Base-by-base conservation (phyloP, 148 eudicot genomes). In the Rhododendron henanense region DNA sequence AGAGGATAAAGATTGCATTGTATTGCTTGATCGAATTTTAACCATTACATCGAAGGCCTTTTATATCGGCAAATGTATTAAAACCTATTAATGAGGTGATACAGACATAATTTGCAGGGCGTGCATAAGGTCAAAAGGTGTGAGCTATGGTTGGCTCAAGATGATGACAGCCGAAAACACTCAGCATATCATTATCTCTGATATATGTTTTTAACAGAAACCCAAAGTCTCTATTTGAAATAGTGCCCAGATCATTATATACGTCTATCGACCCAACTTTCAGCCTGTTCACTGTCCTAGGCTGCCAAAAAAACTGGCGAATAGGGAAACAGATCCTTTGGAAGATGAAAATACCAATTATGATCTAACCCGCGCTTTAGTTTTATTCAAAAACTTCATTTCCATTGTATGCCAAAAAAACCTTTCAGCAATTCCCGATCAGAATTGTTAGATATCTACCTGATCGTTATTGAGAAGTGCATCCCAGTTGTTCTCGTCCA, bases 401-500 rank as follows among this genome's bases (percentile, higher is more conserved):
- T 71, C 33, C 76, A 71, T 31, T 4, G 6, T 31, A 31, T 31
- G 39, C 76, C 76, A 31, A 71, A 61, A 61, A 71, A 8, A 31
- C 8, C 5, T 71, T 71, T 39, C 18, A 71, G 39, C 5, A 31
- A 71, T 71, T 28, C 1, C 19, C 41, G 1, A 31, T 71, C 35
- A 14, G 39, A 39, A 31, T 21, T 4, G 39, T 31, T 71, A 31
- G 76, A 71, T 51, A 4, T 21, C 11, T 89, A 95, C 98, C 98
- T 96, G 99, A 91, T 96, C 99, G 57, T 94, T 95, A 84, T 90
- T 81, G 21, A 96, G 93, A 78, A 96, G 90, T 48, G 92, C 85
- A 74, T 93, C 93, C 99, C 99, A 96, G 48, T 93, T 92, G 44
- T 90, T 88, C 83, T 91, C 88, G 82, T 90, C 88, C 83, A 96